Percentiles rank a stretch among this genome's conserved stretches.
Evolutionary conservation across 1,284 basidiomycete genomes (phyloP).

Genomic region (Ganoderma meredithae): DNA sequence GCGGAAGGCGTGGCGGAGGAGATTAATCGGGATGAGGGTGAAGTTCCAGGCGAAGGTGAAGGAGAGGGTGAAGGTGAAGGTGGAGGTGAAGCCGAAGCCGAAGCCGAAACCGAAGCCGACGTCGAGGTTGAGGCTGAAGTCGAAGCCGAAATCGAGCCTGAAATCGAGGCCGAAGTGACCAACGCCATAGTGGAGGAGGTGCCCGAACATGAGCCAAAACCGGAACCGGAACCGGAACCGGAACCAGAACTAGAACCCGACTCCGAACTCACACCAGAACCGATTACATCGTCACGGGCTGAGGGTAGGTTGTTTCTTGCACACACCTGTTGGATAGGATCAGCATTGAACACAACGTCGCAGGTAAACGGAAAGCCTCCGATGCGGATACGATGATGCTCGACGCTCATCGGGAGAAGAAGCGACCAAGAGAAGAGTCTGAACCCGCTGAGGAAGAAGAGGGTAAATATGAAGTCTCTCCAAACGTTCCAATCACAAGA

Average conservation of each 20-base stretch:
- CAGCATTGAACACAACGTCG: not conserved
- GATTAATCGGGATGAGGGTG: slow-evolving; percentile 24
- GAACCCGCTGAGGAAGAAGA: slow-evolving; percentile 73
- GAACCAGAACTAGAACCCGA: not conserved
- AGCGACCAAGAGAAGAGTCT: slow-evolving; percentile 72
- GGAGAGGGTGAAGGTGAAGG: not conserved
- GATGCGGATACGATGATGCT: slow-evolving; percentile 53
- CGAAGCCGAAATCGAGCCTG: not conserved
- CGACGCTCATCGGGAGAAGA: slow-evolving; percentile 66
- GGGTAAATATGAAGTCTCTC: slow-evolving; percentile 44
- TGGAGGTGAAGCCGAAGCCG: not conserved
- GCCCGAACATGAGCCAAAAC: not conserved
- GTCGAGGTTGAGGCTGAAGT: not conserved
- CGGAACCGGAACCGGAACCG: not conserved
- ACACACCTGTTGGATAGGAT: not conserved
- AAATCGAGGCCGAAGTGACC: not conserved
- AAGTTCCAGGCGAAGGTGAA: slow-evolving; percentile 18
- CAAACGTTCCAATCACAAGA: not conserved
- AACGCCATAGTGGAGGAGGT: not conserved
- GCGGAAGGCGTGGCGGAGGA: slow-evolving; percentile 2
- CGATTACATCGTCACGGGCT: slow-evolving; percentile 9
- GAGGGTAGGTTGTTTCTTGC: slow-evolving; percentile 22
- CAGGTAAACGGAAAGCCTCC: slow-evolving; percentile 70
- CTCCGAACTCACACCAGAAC: not conserved
- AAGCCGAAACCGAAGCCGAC: slow-evolving; percentile 10